phyloP scores from a whole-genome alignment of 2,329 filamentous ascomycete genomes.

The Cladosporium sp. region DNA sequence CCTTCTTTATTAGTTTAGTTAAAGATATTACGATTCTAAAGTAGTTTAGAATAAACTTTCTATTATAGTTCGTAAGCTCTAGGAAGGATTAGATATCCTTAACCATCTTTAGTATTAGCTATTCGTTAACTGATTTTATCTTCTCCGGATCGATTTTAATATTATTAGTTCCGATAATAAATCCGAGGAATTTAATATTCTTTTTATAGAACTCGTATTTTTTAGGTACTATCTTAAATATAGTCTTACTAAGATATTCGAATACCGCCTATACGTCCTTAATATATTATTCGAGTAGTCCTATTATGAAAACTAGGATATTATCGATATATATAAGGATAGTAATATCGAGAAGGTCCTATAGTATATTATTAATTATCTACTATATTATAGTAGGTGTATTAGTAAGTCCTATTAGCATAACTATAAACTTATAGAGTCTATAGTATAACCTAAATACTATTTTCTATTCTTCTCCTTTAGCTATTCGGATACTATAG shows the following conservation, averaged over 20 bases:
- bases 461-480: constrained; percentile 25
- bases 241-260: constrained; percentile 18
- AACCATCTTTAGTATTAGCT: not conserved
- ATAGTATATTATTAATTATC: constrained; percentile 25
- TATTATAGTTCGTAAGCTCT: not conserved
- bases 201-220: constrained; percentile 32
- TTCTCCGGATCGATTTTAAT: constrained; percentile 27
- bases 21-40: not conserved
- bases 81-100: not conserved
- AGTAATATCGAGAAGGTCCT: constrained; percentile 23
- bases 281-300: not conserved
- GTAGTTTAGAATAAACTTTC: not conserved
- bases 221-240: constrained; percentile 14
- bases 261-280: constrained; percentile 17
- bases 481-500: constrained; percentile 24
- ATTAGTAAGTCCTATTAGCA: constrained; percentile 26
- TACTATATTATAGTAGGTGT: constrained; percentile 22
- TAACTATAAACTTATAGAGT: constrained; percentile 23
- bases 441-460: constrained; percentile 21
- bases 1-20: not conserved
- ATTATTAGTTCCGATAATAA: constrained; percentile 24
- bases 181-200: constrained; percentile 29
- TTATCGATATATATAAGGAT: constrained; percentile 25
- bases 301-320: constrained; percentile 24
- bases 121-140: constrained; percentile 22